These are phyloP conservation scores for Argentina anserina DNA, from an alignment of 306 rosid species.

Conservation along the genomic window DNA sequence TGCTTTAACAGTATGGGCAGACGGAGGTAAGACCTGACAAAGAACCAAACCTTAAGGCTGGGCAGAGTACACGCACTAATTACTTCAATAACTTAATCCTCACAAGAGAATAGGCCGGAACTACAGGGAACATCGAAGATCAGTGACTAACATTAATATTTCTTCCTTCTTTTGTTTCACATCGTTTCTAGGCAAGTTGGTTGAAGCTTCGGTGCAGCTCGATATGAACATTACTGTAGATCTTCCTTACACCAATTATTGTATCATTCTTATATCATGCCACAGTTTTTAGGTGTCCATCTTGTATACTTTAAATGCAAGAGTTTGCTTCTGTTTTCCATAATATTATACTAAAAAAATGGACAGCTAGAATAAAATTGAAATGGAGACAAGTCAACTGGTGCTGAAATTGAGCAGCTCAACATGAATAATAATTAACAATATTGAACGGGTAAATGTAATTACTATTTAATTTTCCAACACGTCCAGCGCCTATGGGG, in stretches of 20 bases:
- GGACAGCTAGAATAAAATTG: not conserved
- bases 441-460: not conserved
- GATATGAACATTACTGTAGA: not conserved
- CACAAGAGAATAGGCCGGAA: not conserved
- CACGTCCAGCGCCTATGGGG: not conserved
- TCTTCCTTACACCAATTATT: not conserved
- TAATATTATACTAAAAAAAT: not conserved
- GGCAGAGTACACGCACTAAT: not conserved
- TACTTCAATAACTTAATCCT: not conserved
- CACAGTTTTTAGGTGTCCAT: not conserved
- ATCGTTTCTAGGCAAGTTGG: not conserved
- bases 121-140: too few species aligned
- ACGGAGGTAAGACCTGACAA: constrained; percentile 78
- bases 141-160: not conserved
- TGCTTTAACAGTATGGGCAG: constrained; percentile 82
- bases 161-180: not conserved
- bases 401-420: not conserved
- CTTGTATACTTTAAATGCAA: not conserved
- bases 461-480: not conserved
- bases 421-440: not conserved
- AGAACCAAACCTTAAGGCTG: constrained; percentile 14
- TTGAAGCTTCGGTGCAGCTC: not conserved
- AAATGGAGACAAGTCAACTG: not conserved
- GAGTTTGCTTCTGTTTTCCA: not conserved
- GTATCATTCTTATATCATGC: not conserved